Base-by-base conservation (phyloP, 2,329 filamentous ascomycete species). In the Microcera coccophila region DNA sequence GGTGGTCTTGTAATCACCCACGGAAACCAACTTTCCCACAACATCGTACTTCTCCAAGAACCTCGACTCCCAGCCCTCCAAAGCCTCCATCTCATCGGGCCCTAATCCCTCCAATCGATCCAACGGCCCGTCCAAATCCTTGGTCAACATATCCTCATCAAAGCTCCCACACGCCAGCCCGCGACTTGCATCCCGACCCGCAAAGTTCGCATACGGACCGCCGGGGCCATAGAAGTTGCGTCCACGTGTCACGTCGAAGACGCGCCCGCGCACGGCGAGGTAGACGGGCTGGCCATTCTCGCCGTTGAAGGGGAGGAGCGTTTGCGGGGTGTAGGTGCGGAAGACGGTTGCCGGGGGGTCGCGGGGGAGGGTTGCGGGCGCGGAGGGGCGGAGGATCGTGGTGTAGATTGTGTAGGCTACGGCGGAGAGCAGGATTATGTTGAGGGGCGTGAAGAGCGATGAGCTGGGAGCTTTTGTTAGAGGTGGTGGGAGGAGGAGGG, bases 151-250 rank as follows among this genome's bases (percentile, higher is more conserved):
- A 5, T 90, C 86, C 73, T 87, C 81, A 63, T 96, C 93, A 65
- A 98, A 97, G 70, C 88, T 95, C 45, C 90, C 88, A 65, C 81
- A 87, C 1, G 93, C 91, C 47, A 98, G 71, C 1, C 93, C 93
- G 39, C 91, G 78, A 52, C 81, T 89, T 16, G 93, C 93, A 67
- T 98, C 93, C 29, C 90, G 76, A 1, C 93, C 93, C 1, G 93
- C 93, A 62, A 98, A 98, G 71, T 97, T 97, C 65, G 84, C 84
- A 66, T 98, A 98, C 2, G 91, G 90, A 0, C 91, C 91, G 11
- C 90, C 90, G 16, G 93, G 93, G 4, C 93, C 93, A 70, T 98
- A 98, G 68, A 97, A 97, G 72, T 94, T 90, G 60, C 85, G 81
- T 18, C 93, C 91, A 12, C 82, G 72, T 0, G 84, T 82, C 18